Evolutionary conservation across 192 early-diverging fungal species (phyloP).

Genomic region (Jimgerdemannia lactiflua): DNA sequence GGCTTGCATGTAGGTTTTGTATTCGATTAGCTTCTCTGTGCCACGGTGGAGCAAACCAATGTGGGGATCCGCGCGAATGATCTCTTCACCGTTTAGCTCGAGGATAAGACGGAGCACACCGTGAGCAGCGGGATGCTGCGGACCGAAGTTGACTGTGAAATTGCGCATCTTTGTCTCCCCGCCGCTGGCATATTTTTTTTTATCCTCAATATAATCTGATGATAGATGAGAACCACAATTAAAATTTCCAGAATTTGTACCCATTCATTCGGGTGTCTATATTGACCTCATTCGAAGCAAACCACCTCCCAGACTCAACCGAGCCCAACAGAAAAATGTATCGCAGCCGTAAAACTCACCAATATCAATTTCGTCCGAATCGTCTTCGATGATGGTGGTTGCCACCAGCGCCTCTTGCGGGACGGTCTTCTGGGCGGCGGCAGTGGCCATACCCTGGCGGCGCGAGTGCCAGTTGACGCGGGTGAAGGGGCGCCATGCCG

Average conservation of each 20-base stretch:
- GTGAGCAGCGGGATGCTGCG: slow-evolving; percentile 99
- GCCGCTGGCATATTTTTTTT: slow-evolving; percentile 33
- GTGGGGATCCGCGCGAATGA: slow-evolving; percentile 94
- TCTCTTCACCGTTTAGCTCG: slow-evolving; percentile 90
- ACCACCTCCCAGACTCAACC: too few relatives aligned
- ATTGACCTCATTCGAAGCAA: too few relatives aligned
- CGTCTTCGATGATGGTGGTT: slow-evolving; percentile 33
- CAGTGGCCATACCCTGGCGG: slow-evolving; percentile 28
- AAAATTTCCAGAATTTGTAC: too few relatives aligned
- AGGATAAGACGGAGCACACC: slow-evolving; percentile 70
- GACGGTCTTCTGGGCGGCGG: slow-evolving; percentile 6
- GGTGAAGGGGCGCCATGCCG: slow-evolving; percentile 3
- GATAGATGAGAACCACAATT: too few relatives aligned
- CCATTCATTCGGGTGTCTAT: too few relatives aligned
- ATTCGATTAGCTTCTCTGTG: slow-evolving; percentile 99
- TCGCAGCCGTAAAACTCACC: slow-evolving; percentile 6
- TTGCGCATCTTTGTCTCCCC: slow-evolving; percentile 50
- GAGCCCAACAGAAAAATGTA: too few relatives aligned
- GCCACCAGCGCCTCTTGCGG: slow-evolving; percentile 4
- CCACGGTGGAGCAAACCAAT: slow-evolving; percentile 97
- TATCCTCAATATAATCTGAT: too few relatives aligned
- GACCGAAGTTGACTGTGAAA: slow-evolving; percentile 99
- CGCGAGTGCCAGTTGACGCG: slow-evolving; percentile 11
- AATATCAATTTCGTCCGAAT: slow-evolving; percentile 10
- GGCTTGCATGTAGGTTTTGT: slow-evolving; percentile 97